Conservation (phyloP, 768 basidiomycete species). For the Pisolithus albus region DNA sequence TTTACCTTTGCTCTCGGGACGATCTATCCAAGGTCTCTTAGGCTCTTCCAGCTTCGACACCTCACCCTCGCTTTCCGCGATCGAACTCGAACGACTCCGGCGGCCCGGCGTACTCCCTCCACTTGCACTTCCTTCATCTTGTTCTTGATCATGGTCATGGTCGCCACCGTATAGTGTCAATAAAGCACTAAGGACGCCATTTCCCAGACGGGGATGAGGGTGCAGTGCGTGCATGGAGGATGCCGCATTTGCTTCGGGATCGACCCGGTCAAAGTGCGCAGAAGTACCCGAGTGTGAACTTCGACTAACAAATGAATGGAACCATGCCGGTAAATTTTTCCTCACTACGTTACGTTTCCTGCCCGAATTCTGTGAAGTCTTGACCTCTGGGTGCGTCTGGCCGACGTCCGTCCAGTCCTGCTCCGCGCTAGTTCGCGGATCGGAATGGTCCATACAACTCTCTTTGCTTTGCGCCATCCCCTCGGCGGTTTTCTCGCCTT, state of each 20-base stretch:
- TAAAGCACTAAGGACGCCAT: conserved; percentile 59
- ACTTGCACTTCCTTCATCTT: conserved; percentile 23
- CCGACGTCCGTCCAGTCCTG: background rate
- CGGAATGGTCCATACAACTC: background rate
- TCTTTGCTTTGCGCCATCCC: background rate
- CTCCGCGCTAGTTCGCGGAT: background rate
- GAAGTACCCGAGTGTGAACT: background rate
- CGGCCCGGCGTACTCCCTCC: conserved; percentile 15
- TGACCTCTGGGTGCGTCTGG: background rate
- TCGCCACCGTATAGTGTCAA: conserved; percentile 50
- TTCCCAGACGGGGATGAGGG: conserved; percentile 22
- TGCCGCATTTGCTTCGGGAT: conserved; percentile 2
- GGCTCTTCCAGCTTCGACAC: conserved; percentile 12
- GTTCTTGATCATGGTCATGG: conserved; percentile 14
- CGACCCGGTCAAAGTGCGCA: conserved; percentile 1
- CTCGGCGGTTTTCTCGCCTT: background rate
- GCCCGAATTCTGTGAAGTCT: background rate
- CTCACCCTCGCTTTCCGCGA: conserved; percentile 11
- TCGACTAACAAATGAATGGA: background rate
- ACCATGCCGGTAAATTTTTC: conserved; percentile 17
- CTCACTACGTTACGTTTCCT: conserved; percentile 6
- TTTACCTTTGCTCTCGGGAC: conserved; percentile 3
- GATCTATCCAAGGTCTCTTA: conserved; percentile 16
- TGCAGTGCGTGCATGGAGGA: conserved; percentile 6
- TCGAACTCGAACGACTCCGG: conserved; percentile 18